Evolutionary conservation across 1,139 yeast genomes (phyloP), one percentile per base, ranked within the genome.

Genomic region (Hansenula lynferdii): DNA sequence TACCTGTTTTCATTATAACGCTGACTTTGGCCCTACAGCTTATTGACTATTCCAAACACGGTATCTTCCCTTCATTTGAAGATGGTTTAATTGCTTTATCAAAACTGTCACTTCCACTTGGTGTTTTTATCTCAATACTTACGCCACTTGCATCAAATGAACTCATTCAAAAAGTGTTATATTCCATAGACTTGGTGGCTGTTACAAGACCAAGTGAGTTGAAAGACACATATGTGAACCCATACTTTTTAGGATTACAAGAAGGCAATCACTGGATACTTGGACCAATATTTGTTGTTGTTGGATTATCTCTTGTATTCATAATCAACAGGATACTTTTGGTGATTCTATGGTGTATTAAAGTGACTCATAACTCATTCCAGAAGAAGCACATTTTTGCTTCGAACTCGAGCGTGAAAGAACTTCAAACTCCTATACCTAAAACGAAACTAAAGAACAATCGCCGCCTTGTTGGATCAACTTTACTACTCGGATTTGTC

Each of bases 171-270:
- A 52, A 44, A 15, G 6, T 69, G 0, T 41, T 70, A 6, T 62
- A 69, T 41, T 38, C 62, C n/a, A 49, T 80, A n/a, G 85, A 80
- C 51, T 85, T 85, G 0, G 73, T 76, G 9, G 72, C 69, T 4
- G 49, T 74, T 38, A 72, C 69, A 37, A 52, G 47, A 14, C 64
- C 64, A 11, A 37, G 40, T 23, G 51, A 49, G 12, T 32, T 50
- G 1, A 40, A 54, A 3, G 49, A 56, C 22, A 58, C 59, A n/a
- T 51, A 49, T 15, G 49, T 64, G 8, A 68, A 70, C 43, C 56
- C 62, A 16, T 80, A 74, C 51, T 84, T 75, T 50, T 61, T 86
- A 38, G 95, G 96, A 0, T 60, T 84, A 8, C 79, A 80, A 43
- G 87, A 80, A 40, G 55, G 61, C 10, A 68, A 70, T 30, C 54